These are phyloP conservation scores for Dicorynia guianensis DNA, from an alignment of 306 rosid species.

Conservation along the genomic window DNA sequence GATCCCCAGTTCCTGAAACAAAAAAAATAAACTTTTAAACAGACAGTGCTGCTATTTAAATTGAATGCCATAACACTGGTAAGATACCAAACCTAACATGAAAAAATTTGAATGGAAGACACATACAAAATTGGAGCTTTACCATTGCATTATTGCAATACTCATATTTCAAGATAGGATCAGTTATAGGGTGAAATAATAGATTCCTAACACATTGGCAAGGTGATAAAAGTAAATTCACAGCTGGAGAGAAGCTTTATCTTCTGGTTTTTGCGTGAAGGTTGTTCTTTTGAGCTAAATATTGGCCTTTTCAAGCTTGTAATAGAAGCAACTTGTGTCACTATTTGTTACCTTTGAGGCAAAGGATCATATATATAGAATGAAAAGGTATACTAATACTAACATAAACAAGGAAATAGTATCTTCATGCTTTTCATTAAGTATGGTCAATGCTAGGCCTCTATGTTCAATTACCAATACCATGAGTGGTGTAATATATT, in stretches of 20 bases:
- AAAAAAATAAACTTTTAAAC: slow-evolving; percentile 1
- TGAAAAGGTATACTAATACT: background rate
- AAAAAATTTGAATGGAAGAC: too few species aligned
- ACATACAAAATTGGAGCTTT: too few species aligned
- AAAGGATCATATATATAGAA: slow-evolving; percentile 23
- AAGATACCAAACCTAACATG: too few species aligned
- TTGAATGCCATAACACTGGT: too few species aligned
- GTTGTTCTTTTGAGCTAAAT: slow-evolving; percentile 7
- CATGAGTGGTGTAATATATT: slow-evolving; percentile 21
- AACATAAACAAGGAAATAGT: slow-evolving; percentile 23
- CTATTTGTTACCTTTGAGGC: slow-evolving; percentile 1
- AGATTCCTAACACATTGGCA: background rate
- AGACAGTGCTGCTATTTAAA: background rate
- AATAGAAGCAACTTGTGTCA: background rate
- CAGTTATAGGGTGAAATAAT: too few species aligned
- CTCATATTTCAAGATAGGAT: too few species aligned
- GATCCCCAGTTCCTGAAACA: slow-evolving; percentile 89
- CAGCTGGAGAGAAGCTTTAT: slow-evolving; percentile 13
- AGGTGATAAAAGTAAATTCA: slow-evolving; percentile 30
- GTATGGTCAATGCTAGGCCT: slow-evolving; percentile 14
- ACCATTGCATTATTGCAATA: too few species aligned
- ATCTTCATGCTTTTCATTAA: slow-evolving; percentile 21
- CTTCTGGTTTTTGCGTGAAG: background rate
- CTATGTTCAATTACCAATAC: slow-evolving; percentile 12
- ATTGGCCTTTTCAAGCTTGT: slow-evolving; percentile 17